phyloP scores from a whole-genome alignment of 176 grass and related monocot genomes.

The Secale cereale region DNA sequence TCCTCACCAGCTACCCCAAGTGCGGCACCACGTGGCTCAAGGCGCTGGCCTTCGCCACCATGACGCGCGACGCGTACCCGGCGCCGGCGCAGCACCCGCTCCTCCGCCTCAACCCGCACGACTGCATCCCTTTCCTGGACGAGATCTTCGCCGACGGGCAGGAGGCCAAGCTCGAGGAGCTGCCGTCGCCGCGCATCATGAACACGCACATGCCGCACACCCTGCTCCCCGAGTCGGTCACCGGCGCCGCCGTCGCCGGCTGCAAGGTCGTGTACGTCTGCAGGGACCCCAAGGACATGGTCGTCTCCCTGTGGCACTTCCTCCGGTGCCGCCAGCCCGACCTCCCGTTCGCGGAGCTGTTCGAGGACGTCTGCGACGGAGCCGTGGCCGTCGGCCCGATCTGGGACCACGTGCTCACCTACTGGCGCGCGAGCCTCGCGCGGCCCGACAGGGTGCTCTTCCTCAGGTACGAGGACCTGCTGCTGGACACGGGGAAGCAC shows the following conservation, averaged over 20 bases:
- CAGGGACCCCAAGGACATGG: constrained; percentile 47
- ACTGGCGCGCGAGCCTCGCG: too few relatives aligned
- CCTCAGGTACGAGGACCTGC: too few relatives aligned
- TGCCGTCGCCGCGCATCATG: constrained; percentile 49
- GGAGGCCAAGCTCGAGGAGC: constrained; percentile 9
- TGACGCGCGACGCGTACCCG: constrained; percentile 11
- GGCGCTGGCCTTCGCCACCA: constrained; percentile 24
- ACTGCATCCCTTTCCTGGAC: constrained; percentile 42
- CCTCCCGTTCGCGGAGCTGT: constrained; percentile 26
- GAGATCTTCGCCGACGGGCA: constrained; percentile 20
- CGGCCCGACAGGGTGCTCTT: too few relatives aligned
- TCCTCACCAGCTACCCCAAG: constrained; percentile 44
- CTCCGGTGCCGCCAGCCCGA: background rate
- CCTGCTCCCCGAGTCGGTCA: constrained; percentile 25
- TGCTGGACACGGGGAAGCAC: too few relatives aligned
- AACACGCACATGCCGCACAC: constrained; percentile 53
- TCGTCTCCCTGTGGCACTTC: constrained; percentile 35
- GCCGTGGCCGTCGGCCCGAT: constrained; percentile 28
- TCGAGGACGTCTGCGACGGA: constrained; percentile 44
- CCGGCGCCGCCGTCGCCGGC: background rate
- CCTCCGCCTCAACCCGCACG: constrained; percentile 43
- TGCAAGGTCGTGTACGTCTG: constrained; percentile 40
- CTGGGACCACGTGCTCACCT: constrained; percentile 48
- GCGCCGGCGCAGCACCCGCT: constrained; percentile 36
- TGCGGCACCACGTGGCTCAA: constrained; percentile 35